Evolutionary conservation across 129 eudicot species (phyloP).

Genomic region (Ambrosia trifida): DNA sequence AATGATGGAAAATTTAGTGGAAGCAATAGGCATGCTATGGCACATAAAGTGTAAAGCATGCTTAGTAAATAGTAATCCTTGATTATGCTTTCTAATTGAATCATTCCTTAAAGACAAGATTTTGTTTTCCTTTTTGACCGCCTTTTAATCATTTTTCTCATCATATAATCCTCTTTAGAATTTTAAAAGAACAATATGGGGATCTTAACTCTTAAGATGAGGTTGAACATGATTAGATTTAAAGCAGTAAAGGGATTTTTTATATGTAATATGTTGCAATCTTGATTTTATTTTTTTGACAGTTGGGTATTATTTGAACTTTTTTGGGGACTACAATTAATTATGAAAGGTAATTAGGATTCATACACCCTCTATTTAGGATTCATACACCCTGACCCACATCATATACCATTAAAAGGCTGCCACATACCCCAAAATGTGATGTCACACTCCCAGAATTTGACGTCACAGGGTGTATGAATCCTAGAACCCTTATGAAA

Average conservation of each 20-base stretch:
- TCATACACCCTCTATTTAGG: no score
- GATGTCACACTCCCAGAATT: no score
- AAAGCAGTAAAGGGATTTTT: not conserved
- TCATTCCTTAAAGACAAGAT: constrained; percentile 4
- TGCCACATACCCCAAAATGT: no score
- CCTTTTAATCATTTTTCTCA: constrained; percentile 31
- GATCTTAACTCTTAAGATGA: constrained; percentile 26
- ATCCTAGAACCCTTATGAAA: not conserved
- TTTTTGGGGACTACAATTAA: not conserved
- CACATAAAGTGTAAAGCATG: constrained; percentile 32
- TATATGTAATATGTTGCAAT: not conserved
- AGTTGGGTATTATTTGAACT: not conserved
- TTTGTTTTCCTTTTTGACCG: constrained; percentile 27
- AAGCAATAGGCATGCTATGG: constrained; percentile 26
- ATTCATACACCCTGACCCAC: no score
- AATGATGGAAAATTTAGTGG: constrained; percentile 12
- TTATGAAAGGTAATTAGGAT: no score
- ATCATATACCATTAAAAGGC: no score
- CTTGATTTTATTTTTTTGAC: not conserved
- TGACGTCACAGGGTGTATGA: no score
- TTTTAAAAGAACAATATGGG: constrained; percentile 5
- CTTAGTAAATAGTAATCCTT: constrained; percentile 29
- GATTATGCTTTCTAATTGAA: constrained; percentile 25
- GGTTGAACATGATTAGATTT: constrained; percentile 7
- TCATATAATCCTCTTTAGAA: constrained; percentile 18